phyloP scores from a whole-genome alignment of 192 early-diverging fungal genomes.

The Nowakowskiella sp. region DNA sequence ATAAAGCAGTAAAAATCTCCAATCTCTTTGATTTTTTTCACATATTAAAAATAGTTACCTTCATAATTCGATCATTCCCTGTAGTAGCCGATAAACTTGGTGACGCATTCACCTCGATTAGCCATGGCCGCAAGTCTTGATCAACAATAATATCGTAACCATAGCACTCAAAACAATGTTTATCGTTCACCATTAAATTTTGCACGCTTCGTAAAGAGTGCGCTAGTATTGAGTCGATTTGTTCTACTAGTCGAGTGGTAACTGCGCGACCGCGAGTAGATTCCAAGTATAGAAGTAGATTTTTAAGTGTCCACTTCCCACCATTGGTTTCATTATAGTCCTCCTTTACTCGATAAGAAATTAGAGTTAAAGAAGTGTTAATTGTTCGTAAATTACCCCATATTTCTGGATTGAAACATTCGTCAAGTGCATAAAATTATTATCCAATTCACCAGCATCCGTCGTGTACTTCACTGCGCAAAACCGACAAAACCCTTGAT shows the following conservation, averaged over 20 bases:
- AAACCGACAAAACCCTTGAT: constrained; percentile 43
- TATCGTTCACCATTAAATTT: constrained; percentile 37
- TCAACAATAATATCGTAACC: constrained; percentile 54
- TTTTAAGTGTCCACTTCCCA: constrained; percentile 45
- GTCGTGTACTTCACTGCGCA: constrained; percentile 45
- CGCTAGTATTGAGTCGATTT: constrained; percentile 48
- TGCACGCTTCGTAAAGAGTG: constrained; percentile 47
- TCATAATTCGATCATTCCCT: constrained; percentile 40
- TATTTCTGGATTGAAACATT: constrained; percentile 56
- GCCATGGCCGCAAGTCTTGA: constrained; percentile 41
- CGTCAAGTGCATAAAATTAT: constrained; percentile 51
- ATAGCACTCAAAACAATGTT: constrained; percentile 52
- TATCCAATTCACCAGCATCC: constrained; percentile 43
- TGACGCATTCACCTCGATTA: constrained; percentile 54
- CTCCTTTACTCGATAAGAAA: constrained; percentile 18
- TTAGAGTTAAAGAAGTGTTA: constrained; percentile 2
- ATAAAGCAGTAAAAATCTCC: background rate
- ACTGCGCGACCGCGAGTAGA: constrained; percentile 34
- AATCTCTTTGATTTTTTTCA: background rate
- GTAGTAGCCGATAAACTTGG: constrained; percentile 44
- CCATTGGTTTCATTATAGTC: constrained; percentile 54
- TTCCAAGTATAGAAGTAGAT: constrained; percentile 38
- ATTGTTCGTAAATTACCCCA: constrained; percentile 24
- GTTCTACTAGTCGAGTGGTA: constrained; percentile 29
- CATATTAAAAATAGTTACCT: constrained; percentile 18